These are phyloP conservation scores for Tricholoma furcatifolium DNA, from an alignment of 768 basidiomycete species.

Conservation along the genomic window DNA sequence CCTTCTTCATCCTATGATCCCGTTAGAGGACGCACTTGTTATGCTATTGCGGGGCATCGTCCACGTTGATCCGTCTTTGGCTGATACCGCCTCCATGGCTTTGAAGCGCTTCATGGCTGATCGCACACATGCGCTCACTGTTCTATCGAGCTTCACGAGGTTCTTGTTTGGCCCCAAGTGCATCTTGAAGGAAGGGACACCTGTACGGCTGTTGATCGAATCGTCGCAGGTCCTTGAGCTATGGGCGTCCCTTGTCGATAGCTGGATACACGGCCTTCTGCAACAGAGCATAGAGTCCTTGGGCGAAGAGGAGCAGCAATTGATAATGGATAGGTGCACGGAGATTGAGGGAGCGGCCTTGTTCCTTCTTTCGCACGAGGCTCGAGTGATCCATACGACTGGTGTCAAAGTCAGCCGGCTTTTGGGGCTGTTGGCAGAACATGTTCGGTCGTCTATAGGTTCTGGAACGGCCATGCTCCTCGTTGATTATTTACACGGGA, in stretches of 20 bases:
- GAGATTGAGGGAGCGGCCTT: conserved; percentile 73
- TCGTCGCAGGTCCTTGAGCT: conserved; percentile 63
- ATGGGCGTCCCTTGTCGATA: conserved; percentile 73
- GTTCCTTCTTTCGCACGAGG: conserved; percentile 68
- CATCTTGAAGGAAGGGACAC: conserved; percentile 63
- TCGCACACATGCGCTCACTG: conserved; percentile 46
- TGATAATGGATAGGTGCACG: conserved; percentile 43
- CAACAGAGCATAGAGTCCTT: conserved; percentile 39
- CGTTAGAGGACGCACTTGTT: conserved; percentile 64
- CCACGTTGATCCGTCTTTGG: conserved; percentile 77
- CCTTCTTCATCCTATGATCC: conserved; percentile 57
- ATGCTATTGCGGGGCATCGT: conserved; percentile 81
- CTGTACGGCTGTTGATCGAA: conserved; percentile 63
- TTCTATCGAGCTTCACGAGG: conserved; percentile 63
- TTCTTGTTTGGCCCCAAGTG: conserved; percentile 73
- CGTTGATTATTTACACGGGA: conserved; percentile 55
- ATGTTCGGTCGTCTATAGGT: conserved; percentile 35
- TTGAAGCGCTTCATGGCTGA: conserved; percentile 74
- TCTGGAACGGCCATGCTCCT: conserved; percentile 34
- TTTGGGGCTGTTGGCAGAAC: conserved; percentile 46
- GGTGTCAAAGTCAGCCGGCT: conserved; percentile 67
- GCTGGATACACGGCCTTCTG: conserved; percentile 56
- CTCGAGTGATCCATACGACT: conserved; percentile 45
- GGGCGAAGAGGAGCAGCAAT: conserved; percentile 41
- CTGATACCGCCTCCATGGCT: conserved; percentile 65